Evolutionary conservation across 768 basidiomycete species (phyloP).

Genomic region (Omphalotus guepiniiformis): DNA sequence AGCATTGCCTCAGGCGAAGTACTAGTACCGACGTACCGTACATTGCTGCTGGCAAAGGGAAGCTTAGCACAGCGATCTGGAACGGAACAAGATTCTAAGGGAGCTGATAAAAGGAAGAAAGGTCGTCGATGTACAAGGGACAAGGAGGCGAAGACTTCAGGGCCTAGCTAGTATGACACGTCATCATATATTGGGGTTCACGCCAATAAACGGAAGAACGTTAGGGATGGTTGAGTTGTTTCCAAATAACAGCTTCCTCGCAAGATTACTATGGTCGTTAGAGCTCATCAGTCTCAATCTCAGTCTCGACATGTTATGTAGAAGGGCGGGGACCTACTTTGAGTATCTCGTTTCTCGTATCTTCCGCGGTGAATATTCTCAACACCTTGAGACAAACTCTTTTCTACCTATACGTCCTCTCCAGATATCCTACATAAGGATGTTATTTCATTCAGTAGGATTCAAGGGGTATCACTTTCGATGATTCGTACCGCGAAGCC

Average conservation of each 20-base stretch:
- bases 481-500: conserved; percentile 3
- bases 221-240: conserved; percentile 14
- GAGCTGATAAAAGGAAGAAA: too few relatives aligned
- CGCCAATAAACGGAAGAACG: conserved; percentile 19
- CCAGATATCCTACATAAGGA: conserved; percentile 8
- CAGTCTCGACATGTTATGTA: background rate
- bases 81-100: too few relatives aligned
- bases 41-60: too few relatives aligned
- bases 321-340: conserved; percentile 2
- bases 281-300: background rate
- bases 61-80: too few relatives aligned
- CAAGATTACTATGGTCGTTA: conserved; percentile 15
- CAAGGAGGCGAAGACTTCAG: too few relatives aligned
- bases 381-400: conserved; percentile 10
- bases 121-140: too few relatives aligned
- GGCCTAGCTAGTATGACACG: too few relatives aligned
- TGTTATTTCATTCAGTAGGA: background rate
- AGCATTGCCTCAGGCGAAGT: too few relatives aligned
- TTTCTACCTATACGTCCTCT: background rate
- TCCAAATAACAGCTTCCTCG: conserved; percentile 21
- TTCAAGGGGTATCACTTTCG: background rate
- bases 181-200: too few relatives aligned
- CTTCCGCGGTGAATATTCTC: conserved; percentile 5
- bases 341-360: background rate
- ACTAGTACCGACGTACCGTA: too few relatives aligned